Evolutionary conservation across 352 stramenopile species (phyloP), one percentile per base, ranked within the genome.

Genomic region (Phytophthora cryptogea): DNA sequence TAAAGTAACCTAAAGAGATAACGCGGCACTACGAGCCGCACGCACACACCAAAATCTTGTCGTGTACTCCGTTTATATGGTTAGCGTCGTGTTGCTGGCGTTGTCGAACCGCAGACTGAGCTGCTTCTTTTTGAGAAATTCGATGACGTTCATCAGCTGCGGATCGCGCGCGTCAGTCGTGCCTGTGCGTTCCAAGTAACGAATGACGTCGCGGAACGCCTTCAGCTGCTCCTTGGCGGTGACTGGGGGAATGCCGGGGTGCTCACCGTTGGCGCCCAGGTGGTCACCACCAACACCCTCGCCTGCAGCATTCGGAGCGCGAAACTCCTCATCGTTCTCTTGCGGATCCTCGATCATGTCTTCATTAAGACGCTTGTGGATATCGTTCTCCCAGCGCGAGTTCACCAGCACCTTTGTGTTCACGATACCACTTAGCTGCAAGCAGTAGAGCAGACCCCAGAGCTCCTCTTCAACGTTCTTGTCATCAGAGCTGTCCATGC

Each of bases 101-200:
- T 90, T 92, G 76, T 93, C 85, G 46, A 95, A 91, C 36, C 86
- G 86, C 36, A 95, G 74, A 44, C 78, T 92, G 32, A 95, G 74
- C 67, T 93, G 86, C 63, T 95, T 93, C 72, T 95, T 95, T 70
- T 95, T 95, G 8, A 95, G 68, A 57, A 90, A 90, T 36, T 93
- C 82, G 33, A 95, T 85, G 39, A 95, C 83, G 49, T 70, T 89
- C 35, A 87, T 66, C 45, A 93, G 62, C 58, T 92, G 80, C 60
- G 76, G 78, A 48, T 93, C 84, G 27, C 81, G 78, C 28, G 74
- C 65, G 46, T 93, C 86, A 5, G 76, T 58, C 11, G 71, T 83
- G 40, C 82, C 80, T 8, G 78, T 91, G 59, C 82, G 84, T 47
- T 95, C 86, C 36, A 95, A 51, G 56, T 92, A 93, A 27, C 86